Conservation (phyloP, 2,329 filamentous ascomycete species). For the Verticillium zaregamsianum region DNA sequence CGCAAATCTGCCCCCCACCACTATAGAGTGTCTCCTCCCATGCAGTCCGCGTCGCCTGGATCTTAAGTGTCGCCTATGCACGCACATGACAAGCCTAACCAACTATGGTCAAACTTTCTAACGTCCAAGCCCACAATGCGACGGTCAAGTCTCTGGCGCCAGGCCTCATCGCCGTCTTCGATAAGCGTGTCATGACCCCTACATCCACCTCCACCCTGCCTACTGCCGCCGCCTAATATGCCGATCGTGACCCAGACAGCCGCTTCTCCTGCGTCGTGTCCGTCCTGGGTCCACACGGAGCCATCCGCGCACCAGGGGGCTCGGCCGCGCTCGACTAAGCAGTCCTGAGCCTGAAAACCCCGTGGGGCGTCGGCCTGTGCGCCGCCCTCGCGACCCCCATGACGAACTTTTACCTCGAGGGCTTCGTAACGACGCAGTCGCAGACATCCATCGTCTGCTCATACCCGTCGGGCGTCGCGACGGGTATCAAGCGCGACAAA, state of each 20-base stretch:
- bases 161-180: no score
- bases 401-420: slow-evolving; percentile 42
- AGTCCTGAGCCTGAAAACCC: slow-evolving; percentile 32
- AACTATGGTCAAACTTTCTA: no score
- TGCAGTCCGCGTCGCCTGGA: no score
- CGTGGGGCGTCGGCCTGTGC: slow-evolving; percentile 27
- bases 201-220: slow-evolving; percentile 56
- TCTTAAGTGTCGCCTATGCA: no score
- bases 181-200: slow-evolving; percentile 28
- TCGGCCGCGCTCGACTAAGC: slow-evolving; percentile 31
- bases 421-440: slow-evolving; percentile 39
- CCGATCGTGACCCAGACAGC: no score
- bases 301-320: slow-evolving; percentile 22
- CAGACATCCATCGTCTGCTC: slow-evolving; percentile 30
- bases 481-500: neutral
- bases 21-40: no score
- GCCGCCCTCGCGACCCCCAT: slow-evolving; percentile 42
- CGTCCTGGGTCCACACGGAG: slow-evolving; percentile 46
- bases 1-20: no score
- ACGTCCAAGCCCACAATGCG: no score
- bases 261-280: slow-evolving; percentile 37
- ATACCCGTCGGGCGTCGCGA: slow-evolving; percentile 24
- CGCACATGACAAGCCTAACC: no score
- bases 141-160: no score
- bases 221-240: slow-evolving; percentile 17